phyloP scores from a whole-genome alignment of 176 grass and related monocot species.

The Aegilops bicornis region DNA sequence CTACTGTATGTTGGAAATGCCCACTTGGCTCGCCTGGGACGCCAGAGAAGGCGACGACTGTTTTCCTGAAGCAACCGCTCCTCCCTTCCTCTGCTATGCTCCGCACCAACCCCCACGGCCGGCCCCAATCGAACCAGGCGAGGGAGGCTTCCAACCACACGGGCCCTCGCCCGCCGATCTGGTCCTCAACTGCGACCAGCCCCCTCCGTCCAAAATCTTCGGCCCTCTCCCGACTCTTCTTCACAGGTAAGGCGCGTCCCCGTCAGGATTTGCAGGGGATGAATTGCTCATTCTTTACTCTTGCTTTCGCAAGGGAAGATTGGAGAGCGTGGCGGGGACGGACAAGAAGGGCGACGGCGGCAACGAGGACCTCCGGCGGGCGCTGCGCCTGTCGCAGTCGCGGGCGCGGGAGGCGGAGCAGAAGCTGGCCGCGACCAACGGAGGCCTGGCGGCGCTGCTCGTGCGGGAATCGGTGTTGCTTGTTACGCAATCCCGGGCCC shows the following conservation, averaged over 20 bases:
- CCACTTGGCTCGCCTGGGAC: neutral
- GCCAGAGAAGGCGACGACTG: neutral
- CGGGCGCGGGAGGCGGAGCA: slow-evolving; percentile 87
- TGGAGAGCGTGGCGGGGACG: too few relatives aligned
- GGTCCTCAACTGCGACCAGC: slow-evolving; percentile 93
- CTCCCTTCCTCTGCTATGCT: too few relatives aligned
- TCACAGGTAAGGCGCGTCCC: neutral
- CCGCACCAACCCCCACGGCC: neutral
- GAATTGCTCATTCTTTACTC: too few relatives aligned
- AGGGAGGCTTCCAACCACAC: too few relatives aligned
- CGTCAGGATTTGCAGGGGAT: neutral
- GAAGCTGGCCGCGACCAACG: slow-evolving; percentile 47
- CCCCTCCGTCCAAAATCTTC: slow-evolving; percentile 84
- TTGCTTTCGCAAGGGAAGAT: too few relatives aligned
- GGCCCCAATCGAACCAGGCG: too few relatives aligned
- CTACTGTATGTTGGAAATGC: too few relatives aligned
- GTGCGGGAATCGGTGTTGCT: slow-evolving; percentile 67
- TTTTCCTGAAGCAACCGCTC: too few relatives aligned
- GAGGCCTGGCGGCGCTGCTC: slow-evolving; percentile 53
- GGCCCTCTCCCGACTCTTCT: slow-evolving; percentile 40
- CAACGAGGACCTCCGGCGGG: slow-evolving; percentile 52
- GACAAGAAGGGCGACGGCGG: neutral
- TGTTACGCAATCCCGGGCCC: too few relatives aligned
- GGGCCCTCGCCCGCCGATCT: slow-evolving; percentile 48
- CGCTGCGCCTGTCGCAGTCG: slow-evolving; percentile 82